Evolutionary conservation across 257 asterid species (phyloP).

Genomic region (Galeopsis tetrahit): DNA sequence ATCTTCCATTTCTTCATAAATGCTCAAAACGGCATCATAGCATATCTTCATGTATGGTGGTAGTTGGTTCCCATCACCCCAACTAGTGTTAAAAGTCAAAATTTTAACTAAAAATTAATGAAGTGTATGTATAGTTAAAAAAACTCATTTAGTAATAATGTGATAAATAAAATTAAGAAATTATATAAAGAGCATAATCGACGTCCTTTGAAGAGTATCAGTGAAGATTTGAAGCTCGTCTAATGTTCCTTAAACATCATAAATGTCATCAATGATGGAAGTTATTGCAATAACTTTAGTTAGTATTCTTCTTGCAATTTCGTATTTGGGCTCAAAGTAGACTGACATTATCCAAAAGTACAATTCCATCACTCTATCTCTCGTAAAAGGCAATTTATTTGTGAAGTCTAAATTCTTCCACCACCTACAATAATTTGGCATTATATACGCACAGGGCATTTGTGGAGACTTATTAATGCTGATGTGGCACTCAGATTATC

Average conservation of each 20-base stretch:
- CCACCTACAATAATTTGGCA: conserved; percentile 42
- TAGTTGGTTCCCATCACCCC: neutral
- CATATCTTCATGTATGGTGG: conserved; percentile 24
- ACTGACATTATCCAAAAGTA: conserved; percentile 40
- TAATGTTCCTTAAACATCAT: conserved; percentile 5
- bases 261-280: conserved; percentile 39
- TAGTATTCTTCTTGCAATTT: neutral
- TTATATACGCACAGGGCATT: too few species aligned
- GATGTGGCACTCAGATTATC: too few species aligned
- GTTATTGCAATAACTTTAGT: conserved; percentile 28
- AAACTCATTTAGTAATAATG: too few species aligned
- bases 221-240: conserved; percentile 22
- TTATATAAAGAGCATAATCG: neutral
- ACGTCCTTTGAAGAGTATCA: neutral
- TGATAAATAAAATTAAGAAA: neutral
- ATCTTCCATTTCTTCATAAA: conserved; percentile 19
- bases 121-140: too few species aligned
- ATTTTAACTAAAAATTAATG: neutral
- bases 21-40: neutral
- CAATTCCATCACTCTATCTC: conserved; percentile 42
- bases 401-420: conserved; percentile 38
- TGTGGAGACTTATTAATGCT: too few species aligned
- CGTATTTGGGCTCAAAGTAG: conserved; percentile 38
- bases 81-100: neutral
- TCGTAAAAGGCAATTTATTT: conserved; percentile 35